Conservation (phyloP, 2,329 filamentous ascomycete species). For the Aspergillus novofumigatus region DNA sequence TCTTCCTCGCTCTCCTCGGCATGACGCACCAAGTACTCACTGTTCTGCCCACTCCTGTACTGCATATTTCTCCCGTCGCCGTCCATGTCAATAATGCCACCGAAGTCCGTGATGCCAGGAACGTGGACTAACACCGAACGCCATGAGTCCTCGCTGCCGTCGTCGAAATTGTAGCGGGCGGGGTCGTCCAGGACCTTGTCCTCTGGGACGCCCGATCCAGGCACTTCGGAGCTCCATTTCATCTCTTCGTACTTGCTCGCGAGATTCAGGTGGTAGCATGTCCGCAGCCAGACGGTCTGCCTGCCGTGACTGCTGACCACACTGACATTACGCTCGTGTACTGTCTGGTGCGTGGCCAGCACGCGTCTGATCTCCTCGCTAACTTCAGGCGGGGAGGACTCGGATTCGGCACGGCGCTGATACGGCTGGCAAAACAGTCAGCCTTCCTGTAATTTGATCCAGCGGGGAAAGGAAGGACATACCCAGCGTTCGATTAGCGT, state of each 20-base stretch:
- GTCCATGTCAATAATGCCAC: neutral
- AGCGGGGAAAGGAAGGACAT: neutral
- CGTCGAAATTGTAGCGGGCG: neutral
- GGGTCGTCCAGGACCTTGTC: neutral
- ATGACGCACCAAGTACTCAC: neutral
- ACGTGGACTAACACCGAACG: neutral
- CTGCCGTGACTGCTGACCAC: neutral
- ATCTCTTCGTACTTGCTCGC: neutral
- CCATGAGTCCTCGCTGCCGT: neutral
- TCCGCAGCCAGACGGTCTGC: conserved; percentile 4
- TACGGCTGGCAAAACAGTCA: neutral
- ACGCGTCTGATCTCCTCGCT: neutral
- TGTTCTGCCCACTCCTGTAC: neutral
- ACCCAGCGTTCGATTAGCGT: conserved; percentile 1
- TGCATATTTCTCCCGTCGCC: neutral
- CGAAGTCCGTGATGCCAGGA: neutral
- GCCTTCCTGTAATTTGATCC: too few relatives aligned
- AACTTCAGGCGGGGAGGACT: neutral
- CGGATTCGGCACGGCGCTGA: neutral
- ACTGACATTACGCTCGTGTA: conserved; percentile 1
- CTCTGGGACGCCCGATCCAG: neutral
- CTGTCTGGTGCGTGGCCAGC: neutral
- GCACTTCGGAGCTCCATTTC: neutral
- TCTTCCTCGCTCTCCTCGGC: neutral
- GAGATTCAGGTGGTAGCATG: neutral